These are phyloP conservation scores for Lentinus brumalis DNA, from an alignment of 768 basidiomycete species.

Conservation along the genomic window DNA sequence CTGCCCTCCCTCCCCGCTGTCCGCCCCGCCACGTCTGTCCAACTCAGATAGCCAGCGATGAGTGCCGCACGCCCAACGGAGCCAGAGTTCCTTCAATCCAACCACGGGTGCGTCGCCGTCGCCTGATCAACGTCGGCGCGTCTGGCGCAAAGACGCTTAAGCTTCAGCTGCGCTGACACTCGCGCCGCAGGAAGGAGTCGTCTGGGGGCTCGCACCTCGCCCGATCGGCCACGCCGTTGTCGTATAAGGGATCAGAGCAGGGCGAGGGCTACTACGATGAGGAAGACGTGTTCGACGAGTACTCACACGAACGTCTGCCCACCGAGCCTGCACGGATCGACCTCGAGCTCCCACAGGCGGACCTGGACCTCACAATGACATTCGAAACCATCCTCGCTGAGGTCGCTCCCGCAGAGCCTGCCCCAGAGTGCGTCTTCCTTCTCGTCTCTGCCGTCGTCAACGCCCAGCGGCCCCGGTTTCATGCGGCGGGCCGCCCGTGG, in stretches of 20 bases:
- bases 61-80: slow-evolving; percentile 5
- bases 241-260: slow-evolving; percentile 9
- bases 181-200: slow-evolving; percentile 11
- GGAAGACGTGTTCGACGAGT: slow-evolving; percentile 12
- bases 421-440: slow-evolving; percentile 7
- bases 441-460: background rate
- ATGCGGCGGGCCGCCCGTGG: background rate
- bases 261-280: slow-evolving; percentile 12
- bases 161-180: background rate
- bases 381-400: slow-evolving; percentile 30
- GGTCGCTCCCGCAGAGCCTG: background rate
- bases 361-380: slow-evolving; percentile 31
- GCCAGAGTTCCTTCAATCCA: slow-evolving; percentile 2
- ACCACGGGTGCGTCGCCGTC: slow-evolving; percentile 10
- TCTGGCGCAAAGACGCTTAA: background rate
- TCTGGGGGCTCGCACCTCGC: slow-evolving; percentile 15
- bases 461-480: too few relatives aligned
- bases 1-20: background rate
- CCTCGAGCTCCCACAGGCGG: slow-evolving; percentile 30
- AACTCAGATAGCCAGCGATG: slow-evolving; percentile 4
- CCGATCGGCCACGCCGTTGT: slow-evolving; percentile 5
- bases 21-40: background rate
- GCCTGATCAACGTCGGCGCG: background rate
- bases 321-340: slow-evolving; percentile 21
- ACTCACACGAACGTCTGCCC: slow-evolving; percentile 17